phyloP scores from a whole-genome alignment of 2,329 filamentous ascomycete species.

The Septoria petroselini region DNA sequence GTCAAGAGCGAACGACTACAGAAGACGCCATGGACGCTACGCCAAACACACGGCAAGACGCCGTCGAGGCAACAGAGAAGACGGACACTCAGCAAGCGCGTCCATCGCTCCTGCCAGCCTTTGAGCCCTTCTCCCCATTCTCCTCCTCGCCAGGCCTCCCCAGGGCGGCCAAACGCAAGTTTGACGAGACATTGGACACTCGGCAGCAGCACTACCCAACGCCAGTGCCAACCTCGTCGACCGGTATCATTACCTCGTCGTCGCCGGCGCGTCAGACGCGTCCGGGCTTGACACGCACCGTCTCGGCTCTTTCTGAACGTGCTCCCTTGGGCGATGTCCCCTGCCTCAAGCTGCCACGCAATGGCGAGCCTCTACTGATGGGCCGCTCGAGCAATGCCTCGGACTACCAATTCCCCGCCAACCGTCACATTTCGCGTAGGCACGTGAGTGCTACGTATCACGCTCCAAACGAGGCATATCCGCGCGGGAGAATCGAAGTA shows the following conservation, averaged over 20 bases:
- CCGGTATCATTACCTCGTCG: constrained; percentile 83
- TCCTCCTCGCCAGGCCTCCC: constrained; percentile 74
- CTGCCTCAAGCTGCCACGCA: constrained; percentile 74
- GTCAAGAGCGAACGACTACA: constrained; percentile 27
- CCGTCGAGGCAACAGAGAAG: constrained; percentile 23
- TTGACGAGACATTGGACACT: constrained; percentile 48
- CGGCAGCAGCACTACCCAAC: constrained; percentile 74
- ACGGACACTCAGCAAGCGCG: constrained; percentile 32
- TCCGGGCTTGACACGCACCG: constrained; percentile 57
- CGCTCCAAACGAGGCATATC: constrained; percentile 62
- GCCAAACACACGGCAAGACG: constrained; percentile 15
- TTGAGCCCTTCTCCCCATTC: constrained; percentile 59
- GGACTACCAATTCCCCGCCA: constrained; percentile 89
- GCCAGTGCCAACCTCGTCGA: constrained; percentile 89
- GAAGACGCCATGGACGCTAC: constrained; percentile 28
- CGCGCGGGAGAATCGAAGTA: constrained; percentile 78
- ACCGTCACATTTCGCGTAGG: constrained; percentile 86
- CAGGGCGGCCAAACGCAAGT: constrained; percentile 64
- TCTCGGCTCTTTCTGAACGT: constrained; percentile 70
- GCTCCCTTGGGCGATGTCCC: constrained; percentile 79
- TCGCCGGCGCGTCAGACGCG: constrained; percentile 59
- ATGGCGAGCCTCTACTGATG: constrained; percentile 79
- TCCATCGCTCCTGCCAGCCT: constrained; percentile 70
- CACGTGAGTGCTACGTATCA: constrained; percentile 88
- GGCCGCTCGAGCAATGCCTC: constrained; percentile 92